phyloP scores from a whole-genome alignment of 2,329 filamentous ascomycete genomes.

The Ophiocordyceps camponoti-floridani region DNA sequence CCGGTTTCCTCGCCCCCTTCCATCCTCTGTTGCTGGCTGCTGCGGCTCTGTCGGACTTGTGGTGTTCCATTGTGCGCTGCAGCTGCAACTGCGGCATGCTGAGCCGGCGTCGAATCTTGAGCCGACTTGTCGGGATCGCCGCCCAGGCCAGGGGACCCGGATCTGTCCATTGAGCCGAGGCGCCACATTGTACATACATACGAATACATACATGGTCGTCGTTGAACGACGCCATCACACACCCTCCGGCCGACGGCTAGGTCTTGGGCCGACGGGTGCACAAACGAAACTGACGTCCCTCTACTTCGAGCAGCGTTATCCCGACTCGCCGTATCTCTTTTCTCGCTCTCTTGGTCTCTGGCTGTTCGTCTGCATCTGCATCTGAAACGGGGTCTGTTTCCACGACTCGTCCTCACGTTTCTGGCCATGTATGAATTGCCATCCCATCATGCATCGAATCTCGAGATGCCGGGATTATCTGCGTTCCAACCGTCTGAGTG shows the following conservation, averaged over 20 bases:
- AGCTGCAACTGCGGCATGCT: not conserved
- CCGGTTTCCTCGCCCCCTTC: not conserved
- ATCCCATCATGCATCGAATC: not conserved
- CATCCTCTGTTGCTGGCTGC: not conserved
- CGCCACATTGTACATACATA: not conserved
- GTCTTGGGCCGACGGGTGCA: not conserved
- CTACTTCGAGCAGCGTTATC: not conserved
- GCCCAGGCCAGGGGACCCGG: not conserved
- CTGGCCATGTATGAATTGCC: not conserved
- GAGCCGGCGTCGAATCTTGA: not conserved
- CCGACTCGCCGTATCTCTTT: too few relatives aligned
- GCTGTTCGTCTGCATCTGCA: not conserved
- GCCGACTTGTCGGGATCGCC: not conserved
- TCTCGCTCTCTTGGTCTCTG: too few relatives aligned
- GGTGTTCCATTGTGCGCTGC: not conserved
- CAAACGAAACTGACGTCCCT: not conserved
- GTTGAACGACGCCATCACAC: too few relatives aligned
- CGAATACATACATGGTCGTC: too few relatives aligned
- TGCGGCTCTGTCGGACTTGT: not conserved
- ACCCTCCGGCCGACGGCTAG: not conserved
- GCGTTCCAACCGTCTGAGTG: too few relatives aligned
- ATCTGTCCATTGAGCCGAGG: not conserved
- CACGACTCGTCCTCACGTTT: not conserved
- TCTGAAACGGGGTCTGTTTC: not conserved
- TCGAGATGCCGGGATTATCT: too few relatives aligned